These are phyloP conservation scores for Pichia cactophila DNA, from an alignment of 1,139 yeast genomes.

Conservation along the genomic window DNA sequence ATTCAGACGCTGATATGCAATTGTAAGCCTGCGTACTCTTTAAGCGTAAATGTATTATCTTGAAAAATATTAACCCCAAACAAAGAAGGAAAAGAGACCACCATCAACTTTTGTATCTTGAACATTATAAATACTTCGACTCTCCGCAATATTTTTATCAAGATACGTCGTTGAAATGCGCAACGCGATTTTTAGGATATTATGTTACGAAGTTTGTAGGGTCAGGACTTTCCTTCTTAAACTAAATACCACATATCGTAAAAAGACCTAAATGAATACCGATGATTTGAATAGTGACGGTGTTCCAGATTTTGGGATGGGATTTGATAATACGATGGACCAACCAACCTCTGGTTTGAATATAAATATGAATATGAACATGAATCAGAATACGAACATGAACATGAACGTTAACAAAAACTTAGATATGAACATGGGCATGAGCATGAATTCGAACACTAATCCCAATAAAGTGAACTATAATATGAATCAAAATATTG, in stretches of 20 bases:
- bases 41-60: neutral
- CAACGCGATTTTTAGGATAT: neutral
- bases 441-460: neutral
- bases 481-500: neutral
- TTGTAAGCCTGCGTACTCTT: too few relatives aligned
- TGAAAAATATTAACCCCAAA: too few relatives aligned
- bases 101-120: too few relatives aligned
- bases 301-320: neutral
- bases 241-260: too few relatives aligned
- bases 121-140: too few relatives aligned
- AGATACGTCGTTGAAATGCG: neutral
- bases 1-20: constrained; percentile 27
- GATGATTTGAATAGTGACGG: constrained; percentile 19
- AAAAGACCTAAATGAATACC: constrained; percentile 36
- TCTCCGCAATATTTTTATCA: too few relatives aligned
- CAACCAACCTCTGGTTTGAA: neutral
- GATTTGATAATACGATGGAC: neutral
- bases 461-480: neutral
- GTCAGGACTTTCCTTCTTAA: too few relatives aligned
- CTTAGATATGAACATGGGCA: neutral
- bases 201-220: too few relatives aligned
- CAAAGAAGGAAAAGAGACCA: too few relatives aligned
- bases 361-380: neutral
- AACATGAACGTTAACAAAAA: constrained; percentile 25
- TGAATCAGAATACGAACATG: neutral